A percentile compares a stretch with the other conserved stretches of the same genome.
Conservation (phyloP, 257 asterid species). For the Solanum gracilifrons region DNA sequence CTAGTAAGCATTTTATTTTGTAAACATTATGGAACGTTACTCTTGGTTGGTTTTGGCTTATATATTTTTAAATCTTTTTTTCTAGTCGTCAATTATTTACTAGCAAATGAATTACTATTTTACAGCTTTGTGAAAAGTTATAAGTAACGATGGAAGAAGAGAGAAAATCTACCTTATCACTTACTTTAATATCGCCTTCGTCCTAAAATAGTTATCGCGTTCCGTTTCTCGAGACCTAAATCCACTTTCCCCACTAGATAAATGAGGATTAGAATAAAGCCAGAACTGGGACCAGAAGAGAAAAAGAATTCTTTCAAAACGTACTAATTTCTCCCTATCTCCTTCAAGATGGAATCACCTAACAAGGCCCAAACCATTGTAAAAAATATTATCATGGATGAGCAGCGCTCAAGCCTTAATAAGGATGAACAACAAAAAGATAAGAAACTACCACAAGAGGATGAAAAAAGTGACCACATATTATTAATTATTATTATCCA, state of each 20-base stretch:
- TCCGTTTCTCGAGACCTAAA: too few relatives aligned
- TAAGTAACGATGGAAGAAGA: background rate
- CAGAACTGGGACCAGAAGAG: background rate
- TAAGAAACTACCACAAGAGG: background rate
- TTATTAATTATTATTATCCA: background rate
- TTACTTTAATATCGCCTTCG: too few relatives aligned
- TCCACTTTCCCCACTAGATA: background rate
- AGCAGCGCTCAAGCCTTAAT: too few relatives aligned
- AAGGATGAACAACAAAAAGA: background rate
- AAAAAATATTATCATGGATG: too few relatives aligned
- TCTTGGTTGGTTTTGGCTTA: background rate
- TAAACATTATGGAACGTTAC: background rate
- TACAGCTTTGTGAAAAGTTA: background rate
- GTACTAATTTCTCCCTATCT: background rate
- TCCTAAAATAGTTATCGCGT: too few relatives aligned
- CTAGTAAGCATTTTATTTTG: background rate
- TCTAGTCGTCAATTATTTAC: background rate
- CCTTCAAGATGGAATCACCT: background rate
- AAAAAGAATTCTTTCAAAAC: background rate
- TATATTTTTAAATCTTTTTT: background rate
- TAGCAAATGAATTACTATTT: background rate
- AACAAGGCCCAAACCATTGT: background rate
- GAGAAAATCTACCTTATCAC: background rate
- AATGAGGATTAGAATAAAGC: background rate
- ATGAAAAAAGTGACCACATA: background rate